Conservation (phyloP, 495 filamentous ascomycete genomes). For the Tuber borchii region DNA sequence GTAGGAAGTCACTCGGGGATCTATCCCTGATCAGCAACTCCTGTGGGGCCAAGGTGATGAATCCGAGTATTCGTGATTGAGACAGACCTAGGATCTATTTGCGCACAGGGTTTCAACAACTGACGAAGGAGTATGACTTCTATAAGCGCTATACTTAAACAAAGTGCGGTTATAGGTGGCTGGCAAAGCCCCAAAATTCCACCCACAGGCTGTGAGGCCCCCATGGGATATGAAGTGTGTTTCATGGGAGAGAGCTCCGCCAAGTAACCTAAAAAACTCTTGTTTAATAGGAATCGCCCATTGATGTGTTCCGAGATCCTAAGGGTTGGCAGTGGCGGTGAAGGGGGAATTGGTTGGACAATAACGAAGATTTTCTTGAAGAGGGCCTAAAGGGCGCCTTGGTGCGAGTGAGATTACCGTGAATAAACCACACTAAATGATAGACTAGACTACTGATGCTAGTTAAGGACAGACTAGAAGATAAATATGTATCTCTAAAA, state of each 20-base stretch:
- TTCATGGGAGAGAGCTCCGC: not conserved
- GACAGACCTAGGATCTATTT: not conserved
- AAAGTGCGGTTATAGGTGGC: not conserved
- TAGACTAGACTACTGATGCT: no score
- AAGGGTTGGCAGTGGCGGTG: not conserved
- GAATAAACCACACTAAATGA: no score
- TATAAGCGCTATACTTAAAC: not conserved
- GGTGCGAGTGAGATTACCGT: no score
- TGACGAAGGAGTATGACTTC: not conserved
- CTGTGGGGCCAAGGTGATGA: not conserved
- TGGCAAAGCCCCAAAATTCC: not conserved
- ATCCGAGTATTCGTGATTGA: not conserved
- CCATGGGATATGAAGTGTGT: not conserved
- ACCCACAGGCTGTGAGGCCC: not conserved
- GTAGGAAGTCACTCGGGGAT: not conserved
- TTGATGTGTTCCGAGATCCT: not conserved
- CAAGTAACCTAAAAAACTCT: not conserved
- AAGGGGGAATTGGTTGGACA: not conserved
- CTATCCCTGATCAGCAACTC: not conserved
- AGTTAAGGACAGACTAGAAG: no score
- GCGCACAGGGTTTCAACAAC: not conserved
- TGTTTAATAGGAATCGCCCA: no score
- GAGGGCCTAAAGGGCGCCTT: no score
- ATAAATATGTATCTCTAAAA: no score
- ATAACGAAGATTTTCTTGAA: not conserved